Percentiles rank a stretch among this genome's conserved stretches.
phyloP scores from a whole-genome alignment of 2,329 filamentous ascomycete species.

The Trichocomaceae sp. region DNA sequence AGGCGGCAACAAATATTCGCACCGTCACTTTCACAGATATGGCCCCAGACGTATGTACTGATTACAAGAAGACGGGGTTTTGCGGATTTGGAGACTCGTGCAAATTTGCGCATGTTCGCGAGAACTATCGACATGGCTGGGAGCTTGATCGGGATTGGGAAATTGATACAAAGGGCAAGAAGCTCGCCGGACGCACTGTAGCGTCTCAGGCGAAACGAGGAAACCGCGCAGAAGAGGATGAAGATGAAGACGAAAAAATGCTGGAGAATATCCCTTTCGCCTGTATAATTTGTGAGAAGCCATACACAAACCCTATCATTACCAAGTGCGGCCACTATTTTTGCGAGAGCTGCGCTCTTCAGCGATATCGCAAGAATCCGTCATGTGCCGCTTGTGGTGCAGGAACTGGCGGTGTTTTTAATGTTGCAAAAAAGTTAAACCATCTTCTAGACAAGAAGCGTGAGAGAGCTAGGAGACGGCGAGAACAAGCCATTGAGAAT shows the following conservation, averaged over 20 bases:
- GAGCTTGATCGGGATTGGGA: conserved; percentile 95
- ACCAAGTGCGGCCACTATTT: conserved; percentile 96
- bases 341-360: conserved; percentile 81
- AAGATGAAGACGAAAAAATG: conserved; percentile 61
- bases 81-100: conserved; percentile 68
- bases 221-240: conserved; percentile 43
- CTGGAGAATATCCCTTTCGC: conserved; percentile 82
- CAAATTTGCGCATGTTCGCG: conserved; percentile 59
- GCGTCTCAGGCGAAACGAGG: conserved; percentile 40
- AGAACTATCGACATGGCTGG: conserved; percentile 80
- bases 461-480: conserved; percentile 49
- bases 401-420: conserved; percentile 85
- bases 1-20: conserved; percentile 77
- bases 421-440: conserved; percentile 73
- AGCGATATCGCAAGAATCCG: conserved; percentile 79
- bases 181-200: conserved; percentile 41
- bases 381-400: conserved; percentile 78
- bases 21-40: conserved; percentile 88
- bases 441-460: conserved; percentile 68
- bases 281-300: conserved; percentile 75
- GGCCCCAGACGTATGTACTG: conserved; percentile 89
- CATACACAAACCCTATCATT: conserved; percentile 72
- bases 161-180: conserved; percentile 58
- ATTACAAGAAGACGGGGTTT: conserved; percentile 73
- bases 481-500: conserved; percentile 47